Conservation (phyloP, 2,329 filamentous ascomycete species). For the Colletotrichum navitas region DNA sequence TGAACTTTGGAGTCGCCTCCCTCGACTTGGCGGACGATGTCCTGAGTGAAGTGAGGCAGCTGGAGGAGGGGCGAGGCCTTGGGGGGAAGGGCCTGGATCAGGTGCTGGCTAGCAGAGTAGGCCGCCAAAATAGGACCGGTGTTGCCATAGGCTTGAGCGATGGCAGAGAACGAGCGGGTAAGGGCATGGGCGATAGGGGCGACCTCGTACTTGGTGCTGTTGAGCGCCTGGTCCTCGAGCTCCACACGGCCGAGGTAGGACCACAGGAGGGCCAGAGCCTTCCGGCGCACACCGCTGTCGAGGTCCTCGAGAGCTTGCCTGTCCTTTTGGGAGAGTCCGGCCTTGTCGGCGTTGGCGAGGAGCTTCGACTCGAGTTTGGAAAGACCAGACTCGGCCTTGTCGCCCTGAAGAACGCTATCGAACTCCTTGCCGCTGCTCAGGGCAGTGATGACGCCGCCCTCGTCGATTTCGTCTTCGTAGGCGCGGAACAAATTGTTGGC, state of each 20-base stretch:
- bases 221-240: constrained; percentile 80
- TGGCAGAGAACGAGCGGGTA: constrained; percentile 88
- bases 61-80: constrained; percentile 89
- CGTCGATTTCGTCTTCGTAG: constrained; percentile 86
- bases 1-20: constrained; percentile 78
- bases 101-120: constrained; percentile 84
- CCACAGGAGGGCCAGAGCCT: constrained; percentile 92
- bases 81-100: constrained; percentile 91
- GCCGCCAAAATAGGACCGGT: constrained; percentile 85
- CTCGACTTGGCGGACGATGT: constrained; percentile 75
- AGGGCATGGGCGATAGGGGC: constrained; percentile 88
- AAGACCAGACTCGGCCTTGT: constrained; percentile 83
- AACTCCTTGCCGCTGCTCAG: constrained; percentile 91
- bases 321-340: constrained; percentile 79
- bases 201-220: constrained; percentile 89
- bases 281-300: constrained; percentile 84
- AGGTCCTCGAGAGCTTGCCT: constrained; percentile 81
- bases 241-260: constrained; percentile 93
- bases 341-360: constrained; percentile 64
- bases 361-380: constrained; percentile 87
- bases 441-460: constrained; percentile 82
- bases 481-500: constrained; percentile 95
- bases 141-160: constrained; percentile 88
- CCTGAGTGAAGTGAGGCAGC: constrained; percentile 85
- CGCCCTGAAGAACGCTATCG: constrained; percentile 78